A percentile compares a stretch with the other conserved stretches of the same genome.
Conservation (phyloP, 2,329 filamentous ascomycete species). For the Fusarium anguioides region DNA sequence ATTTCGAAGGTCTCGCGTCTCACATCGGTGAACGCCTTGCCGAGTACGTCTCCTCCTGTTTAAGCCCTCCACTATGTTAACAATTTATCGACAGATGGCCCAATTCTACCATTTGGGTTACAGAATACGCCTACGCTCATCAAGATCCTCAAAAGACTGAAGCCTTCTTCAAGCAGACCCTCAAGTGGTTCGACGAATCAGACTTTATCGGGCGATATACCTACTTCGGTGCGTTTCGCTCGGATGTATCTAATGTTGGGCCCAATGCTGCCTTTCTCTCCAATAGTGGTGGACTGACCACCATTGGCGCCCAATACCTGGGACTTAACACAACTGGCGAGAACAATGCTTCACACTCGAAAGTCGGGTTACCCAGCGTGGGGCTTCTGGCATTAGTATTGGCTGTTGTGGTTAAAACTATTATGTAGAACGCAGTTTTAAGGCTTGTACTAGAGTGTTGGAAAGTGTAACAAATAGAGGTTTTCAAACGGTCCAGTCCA, state of each 20-base stretch:
- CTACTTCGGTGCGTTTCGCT: constrained; percentile 81
- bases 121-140: constrained; percentile 76
- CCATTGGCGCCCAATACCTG: constrained; percentile 84
- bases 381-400: constrained; percentile 13
- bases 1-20: constrained; percentile 74
- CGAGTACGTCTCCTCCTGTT: constrained; percentile 45
- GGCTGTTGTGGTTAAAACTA: constrained; percentile 1
- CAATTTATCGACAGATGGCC: constrained; percentile 60
- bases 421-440: neutral
- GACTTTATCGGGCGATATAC: constrained; percentile 73
- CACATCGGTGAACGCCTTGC: constrained; percentile 67
- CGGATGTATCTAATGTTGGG: constrained; percentile 77
- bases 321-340: constrained; percentile 62
- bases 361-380: neutral
- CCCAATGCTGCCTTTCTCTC: constrained; percentile 78
- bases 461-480: no score
- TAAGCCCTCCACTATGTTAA: neutral
- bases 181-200: constrained; percentile 71
- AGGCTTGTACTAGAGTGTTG: no score
- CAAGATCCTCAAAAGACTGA: constrained; percentile 68
- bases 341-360: constrained; percentile 31
- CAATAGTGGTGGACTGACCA: constrained; percentile 74
- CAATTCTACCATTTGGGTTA: constrained; percentile 76
- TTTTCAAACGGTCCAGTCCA: neutral
- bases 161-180: constrained; percentile 73